Base-by-base conservation (phyloP, 306 rosid species). In the Arachis stenosperma region DNA sequence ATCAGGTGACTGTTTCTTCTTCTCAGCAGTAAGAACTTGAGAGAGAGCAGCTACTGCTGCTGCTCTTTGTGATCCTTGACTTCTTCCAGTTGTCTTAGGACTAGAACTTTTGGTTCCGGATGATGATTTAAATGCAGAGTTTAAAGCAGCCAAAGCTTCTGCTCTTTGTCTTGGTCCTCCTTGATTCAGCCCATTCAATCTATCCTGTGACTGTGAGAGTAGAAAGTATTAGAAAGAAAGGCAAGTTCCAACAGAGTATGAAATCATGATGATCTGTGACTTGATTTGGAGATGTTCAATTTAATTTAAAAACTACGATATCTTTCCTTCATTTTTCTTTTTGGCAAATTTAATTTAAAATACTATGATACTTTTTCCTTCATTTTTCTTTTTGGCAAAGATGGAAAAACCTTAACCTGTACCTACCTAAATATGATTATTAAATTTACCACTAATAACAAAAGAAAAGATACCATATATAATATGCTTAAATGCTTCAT, bases 1-100 rank as follows among this genome's bases (percentile, higher is more conserved):
- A 67, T 91, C 99, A 7, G 90, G 84, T 61, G 92, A 81, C 9
- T 46, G 62, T 81, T 69, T 84, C 80, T 76, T 87, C 85, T 95
- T 95, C 78, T 95, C 99, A 71, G 99, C 99, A 53, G 89, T 87
- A 65, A 95, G 98, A 84, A 95, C 99, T 5, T 53, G 37, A 56
- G 99, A 95, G 75, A 95, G 99, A 66, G 99, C 99, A 76, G 99
- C 99, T 51, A 95, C 99, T 59, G 99, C 99, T 41, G 98, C 97
- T 63, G 96, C 96, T 81, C 97, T 90, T 81, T 94, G 99, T 61
- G 99, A 89, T 77, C 97, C 97, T 83, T 84, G 92, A 75, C 86
- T 62, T 33, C 75, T 66, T 15, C 82, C 83, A 65, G 96, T 64
- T 54, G 86, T 53, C 82, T 83, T 84, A 27, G 89, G 80, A 79